Percentiles rank a stretch among this genome's conserved stretches.
phyloP scores from a whole-genome alignment of 164 flowering plant species.

The Vitis riparia region DNA sequence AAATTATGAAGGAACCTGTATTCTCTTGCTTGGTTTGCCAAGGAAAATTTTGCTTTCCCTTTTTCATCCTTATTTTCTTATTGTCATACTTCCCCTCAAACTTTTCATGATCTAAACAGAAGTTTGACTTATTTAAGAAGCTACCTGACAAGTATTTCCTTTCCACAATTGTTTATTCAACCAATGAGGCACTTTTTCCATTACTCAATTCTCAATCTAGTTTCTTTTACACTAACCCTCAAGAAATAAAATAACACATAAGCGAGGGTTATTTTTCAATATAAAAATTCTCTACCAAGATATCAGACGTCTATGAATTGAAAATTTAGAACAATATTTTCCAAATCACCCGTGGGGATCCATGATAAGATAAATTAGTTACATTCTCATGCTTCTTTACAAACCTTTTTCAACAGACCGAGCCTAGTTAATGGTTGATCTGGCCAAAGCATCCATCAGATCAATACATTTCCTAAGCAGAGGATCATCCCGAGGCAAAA shows the following conservation, averaged over 20 bases:
- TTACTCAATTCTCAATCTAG: not conserved
- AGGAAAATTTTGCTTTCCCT: too few species aligned
- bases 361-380: not conserved
- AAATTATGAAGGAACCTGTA: too few species aligned
- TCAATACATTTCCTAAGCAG: conserved; percentile 37
- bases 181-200: not conserved
- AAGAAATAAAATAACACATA: not conserved
- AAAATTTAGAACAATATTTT: not conserved
- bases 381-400: not conserved
- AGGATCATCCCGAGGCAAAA: conserved; percentile 36
- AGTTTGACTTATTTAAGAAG: not conserved
- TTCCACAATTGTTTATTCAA: not conserved
- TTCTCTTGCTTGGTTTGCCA: too few species aligned
- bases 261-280: not conserved
- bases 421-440: conserved; percentile 30
- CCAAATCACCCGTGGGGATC: not conserved
- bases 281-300: not conserved
- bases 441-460: conserved; percentile 35
- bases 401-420: conserved; percentile 14
- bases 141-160: not conserved
- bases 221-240: not conserved
- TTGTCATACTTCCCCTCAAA: too few species aligned
- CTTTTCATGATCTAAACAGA: too few species aligned
- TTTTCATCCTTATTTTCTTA: too few species aligned
- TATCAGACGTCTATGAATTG: not conserved